Evolutionary conservation across 2,329 filamentous ascomycete genomes (phyloP).

Genomic region (Colletotrichum sp.): DNA sequence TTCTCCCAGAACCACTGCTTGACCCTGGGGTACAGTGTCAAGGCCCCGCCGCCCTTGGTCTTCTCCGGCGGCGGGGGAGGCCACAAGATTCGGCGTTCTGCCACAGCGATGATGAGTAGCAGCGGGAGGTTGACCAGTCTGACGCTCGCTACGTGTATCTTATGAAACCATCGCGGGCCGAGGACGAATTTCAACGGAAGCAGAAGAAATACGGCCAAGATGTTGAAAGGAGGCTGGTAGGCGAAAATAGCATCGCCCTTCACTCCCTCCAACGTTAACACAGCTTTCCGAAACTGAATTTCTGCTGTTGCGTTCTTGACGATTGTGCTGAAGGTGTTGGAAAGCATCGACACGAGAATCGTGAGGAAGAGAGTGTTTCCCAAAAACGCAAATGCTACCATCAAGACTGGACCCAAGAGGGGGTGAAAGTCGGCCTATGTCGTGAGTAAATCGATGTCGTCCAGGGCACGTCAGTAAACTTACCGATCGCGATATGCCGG

Average conservation of each 20-base stretch:
- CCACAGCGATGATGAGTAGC: conserved; percentile 71
- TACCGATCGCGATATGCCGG: conserved; percentile 63
- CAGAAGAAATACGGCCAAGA: conserved; percentile 75
- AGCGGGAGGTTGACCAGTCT: conserved; percentile 78
- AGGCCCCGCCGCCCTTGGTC: conserved; percentile 25
- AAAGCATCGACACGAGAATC: conserved; percentile 85
- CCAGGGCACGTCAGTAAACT: conserved; percentile 22
- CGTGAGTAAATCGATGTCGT: conserved; percentile 5
- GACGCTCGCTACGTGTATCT: conserved; percentile 81
- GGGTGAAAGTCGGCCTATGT: conserved; percentile 73
- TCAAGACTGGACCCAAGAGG: conserved; percentile 78
- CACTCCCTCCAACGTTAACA: conserved; percentile 84
- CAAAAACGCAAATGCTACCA: conserved; percentile 85
- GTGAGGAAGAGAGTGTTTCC: conserved; percentile 91
- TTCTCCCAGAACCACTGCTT: conserved; percentile 67
- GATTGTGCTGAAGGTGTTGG: conserved; percentile 82
- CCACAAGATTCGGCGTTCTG: conserved; percentile 76
- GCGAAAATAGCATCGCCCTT: conserved; percentile 85
- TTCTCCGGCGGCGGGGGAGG: conserved; percentile 24
- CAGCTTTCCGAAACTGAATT: conserved; percentile 81
- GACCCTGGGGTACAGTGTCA: conserved; percentile 27
- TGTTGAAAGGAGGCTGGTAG: conserved; percentile 84
- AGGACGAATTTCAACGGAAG: conserved; percentile 80
- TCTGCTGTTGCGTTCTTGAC: conserved; percentile 80
- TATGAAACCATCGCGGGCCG: conserved; percentile 87